Evolutionary conservation across 2,329 filamentous ascomycete genomes (phyloP), one percentile per base, ranked within the genome.

Genomic region (Diplodia intermedia): DNA sequence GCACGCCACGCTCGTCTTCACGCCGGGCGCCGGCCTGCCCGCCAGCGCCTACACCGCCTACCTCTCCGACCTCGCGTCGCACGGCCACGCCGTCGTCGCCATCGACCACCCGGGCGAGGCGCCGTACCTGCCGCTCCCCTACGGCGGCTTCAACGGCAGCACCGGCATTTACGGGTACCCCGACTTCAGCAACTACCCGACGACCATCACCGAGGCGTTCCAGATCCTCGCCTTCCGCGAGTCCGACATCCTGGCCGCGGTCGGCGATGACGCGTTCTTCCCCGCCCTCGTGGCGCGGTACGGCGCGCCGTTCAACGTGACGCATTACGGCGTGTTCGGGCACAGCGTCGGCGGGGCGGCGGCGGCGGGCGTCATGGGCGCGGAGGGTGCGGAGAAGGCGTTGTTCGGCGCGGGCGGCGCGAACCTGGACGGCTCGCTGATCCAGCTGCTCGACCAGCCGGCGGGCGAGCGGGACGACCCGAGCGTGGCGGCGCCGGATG

Each of bases 351-450:
- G 54, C 6, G 66, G 66, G 0, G 56, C 40, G 0, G 56, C 56
- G n/a, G 66, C 72, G 20, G 70, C 69, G 3, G 69, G 67, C 18
- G 55, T 67, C 1, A 52, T 71, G 49, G 55, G 31, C 6, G 68
- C 70, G 14, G 33, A 40, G 1, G 61, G 65, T 2, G 70, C 23
- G 23, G 26, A 26, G 26, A 26, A 26, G n/a, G 11, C 23, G n/a
- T 4, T 4, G 53, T 56, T 75, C n/a, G 47, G 71, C 14, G 73
- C 68, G 12, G 71, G 70, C 14, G 56, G 40, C 2, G 40, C 71
- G 6, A 74, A 74, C 43, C 68, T 73, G 20, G 72, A 74, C 47
- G 73, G 72, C 23, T 15, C 40, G 6, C 71, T 70, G 52, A 23
- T 70, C 47, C 69, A 71, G 15, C 36, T 69, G 18, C 3, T 31